These are phyloP conservation scores for Camillea tinctor DNA, from an alignment of 2,329 filamentous ascomycete genomes.

Conservation along the genomic window DNA sequence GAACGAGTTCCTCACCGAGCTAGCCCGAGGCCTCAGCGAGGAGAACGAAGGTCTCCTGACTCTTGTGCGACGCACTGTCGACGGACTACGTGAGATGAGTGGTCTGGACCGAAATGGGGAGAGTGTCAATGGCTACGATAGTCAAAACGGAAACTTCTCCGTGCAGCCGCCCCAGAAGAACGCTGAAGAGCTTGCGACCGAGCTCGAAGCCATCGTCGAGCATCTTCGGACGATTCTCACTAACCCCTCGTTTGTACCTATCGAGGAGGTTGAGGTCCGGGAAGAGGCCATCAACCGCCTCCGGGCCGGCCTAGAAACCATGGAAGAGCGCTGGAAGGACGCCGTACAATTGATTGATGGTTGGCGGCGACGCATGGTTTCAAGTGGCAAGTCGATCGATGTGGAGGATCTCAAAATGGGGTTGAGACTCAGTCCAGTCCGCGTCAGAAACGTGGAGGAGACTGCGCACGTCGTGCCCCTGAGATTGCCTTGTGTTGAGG, in stretches of 20 bases:
- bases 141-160: constrained; percentile 2
- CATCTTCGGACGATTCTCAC: constrained; percentile 83
- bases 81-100: constrained; percentile 69
- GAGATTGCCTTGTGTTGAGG: constrained; percentile 38
- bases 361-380: constrained; percentile 81
- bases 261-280: constrained; percentile 90
- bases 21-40: constrained; percentile 80
- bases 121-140: constrained; percentile 26
- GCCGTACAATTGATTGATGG: constrained; percentile 87
- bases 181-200: constrained; percentile 66
- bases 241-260: constrained; percentile 92
- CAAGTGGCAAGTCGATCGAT: constrained; percentile 67
- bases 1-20: constrained; percentile 82
- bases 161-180: constrained; percentile 33
- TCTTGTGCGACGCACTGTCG: constrained; percentile 69
- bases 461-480: constrained; percentile 38
- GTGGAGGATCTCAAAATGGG: constrained; percentile 68
- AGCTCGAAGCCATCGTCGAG: constrained; percentile 75
- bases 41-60: constrained; percentile 84
- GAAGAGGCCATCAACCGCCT: constrained; percentile 87
- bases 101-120: constrained; percentile 43
- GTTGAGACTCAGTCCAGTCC: constrained; percentile 60
- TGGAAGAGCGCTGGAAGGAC: constrained; percentile 89
- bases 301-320: constrained; percentile 84
- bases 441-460: constrained; percentile 51